Conservation (phyloP, 495 filamentous ascomycete genomes). For the Aspergillus haitiensis region DNA sequence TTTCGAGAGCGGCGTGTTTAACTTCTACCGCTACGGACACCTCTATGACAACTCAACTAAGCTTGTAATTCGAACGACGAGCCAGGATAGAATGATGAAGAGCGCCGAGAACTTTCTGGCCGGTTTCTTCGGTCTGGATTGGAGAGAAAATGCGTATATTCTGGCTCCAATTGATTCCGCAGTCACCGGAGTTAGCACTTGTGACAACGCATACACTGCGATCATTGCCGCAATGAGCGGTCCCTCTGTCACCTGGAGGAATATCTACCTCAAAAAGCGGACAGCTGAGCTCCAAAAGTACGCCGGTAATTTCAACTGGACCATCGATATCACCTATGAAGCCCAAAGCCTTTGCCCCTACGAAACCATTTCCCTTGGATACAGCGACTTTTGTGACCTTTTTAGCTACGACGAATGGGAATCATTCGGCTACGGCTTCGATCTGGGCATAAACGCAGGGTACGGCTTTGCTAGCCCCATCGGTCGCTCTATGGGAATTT, state of each 20-base stretch:
- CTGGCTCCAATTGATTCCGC: constrained; percentile 16
- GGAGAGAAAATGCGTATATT: constrained; percentile 54
- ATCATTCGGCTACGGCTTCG: constrained; percentile 51
- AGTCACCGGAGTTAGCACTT: constrained; percentile 38
- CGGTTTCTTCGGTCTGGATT: constrained; percentile 61
- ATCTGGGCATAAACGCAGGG: constrained; percentile 54
- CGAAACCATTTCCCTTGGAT: constrained; percentile 60
- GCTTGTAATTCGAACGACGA: constrained; percentile 61
- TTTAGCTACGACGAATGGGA: constrained; percentile 54
- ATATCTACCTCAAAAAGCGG: constrained; percentile 49
- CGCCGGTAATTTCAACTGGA: constrained; percentile 50
- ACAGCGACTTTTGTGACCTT: constrained; percentile 50
- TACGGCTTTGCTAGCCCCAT: constrained; percentile 54
- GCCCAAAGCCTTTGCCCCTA: constrained; percentile 60
- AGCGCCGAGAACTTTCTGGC: constrained; percentile 50
- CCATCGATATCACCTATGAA: constrained; percentile 49
- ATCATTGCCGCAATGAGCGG: constrained; percentile 2
- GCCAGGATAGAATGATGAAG: constrained; percentile 54
- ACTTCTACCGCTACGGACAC: constrained; percentile 61
- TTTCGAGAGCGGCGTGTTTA: constrained; percentile 53
- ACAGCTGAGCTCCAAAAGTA: constrained; percentile 46
- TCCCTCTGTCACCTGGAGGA: constrained; percentile 34
- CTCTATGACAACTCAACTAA: constrained; percentile 61
- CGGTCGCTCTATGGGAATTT: constrained; percentile 58
- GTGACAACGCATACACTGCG: constrained; percentile 29